Evolutionary conservation across 176 grass and related monocot species (phyloP).

Genomic region (Bonia amplexicaulis): DNA sequence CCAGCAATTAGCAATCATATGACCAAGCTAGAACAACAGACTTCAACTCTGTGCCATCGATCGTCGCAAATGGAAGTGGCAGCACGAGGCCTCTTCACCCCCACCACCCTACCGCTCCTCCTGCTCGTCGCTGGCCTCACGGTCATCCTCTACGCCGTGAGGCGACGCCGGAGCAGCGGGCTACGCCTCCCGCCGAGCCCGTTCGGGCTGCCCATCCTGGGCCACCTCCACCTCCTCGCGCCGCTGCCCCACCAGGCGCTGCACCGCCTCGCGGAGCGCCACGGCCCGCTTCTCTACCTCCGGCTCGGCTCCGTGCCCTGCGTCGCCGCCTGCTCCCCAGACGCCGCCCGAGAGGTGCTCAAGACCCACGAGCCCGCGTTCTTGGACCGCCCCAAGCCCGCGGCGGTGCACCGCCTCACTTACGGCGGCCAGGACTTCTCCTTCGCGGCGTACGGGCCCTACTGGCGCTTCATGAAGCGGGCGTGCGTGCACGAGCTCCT

Average conservation of each 20-base stretch:
- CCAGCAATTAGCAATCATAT: not conserved
- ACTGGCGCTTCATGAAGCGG: slow-evolving; percentile 80
- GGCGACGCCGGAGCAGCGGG: not conserved
- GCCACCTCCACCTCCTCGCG: slow-evolving; percentile 74
- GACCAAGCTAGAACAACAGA: not conserved
- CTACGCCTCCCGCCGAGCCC: slow-evolving; percentile 52
- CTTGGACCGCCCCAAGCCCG: slow-evolving; percentile 47
- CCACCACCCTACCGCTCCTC: slow-evolving; percentile 9
- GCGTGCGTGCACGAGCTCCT: slow-evolving; percentile 70
- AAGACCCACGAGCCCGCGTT: slow-evolving; percentile 51
- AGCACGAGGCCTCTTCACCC: not conserved
- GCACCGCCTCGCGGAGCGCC: slow-evolving; percentile 41
- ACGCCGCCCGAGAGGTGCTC: slow-evolving; percentile 46
- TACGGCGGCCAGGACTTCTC: slow-evolving; percentile 65
- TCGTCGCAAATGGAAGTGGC: slow-evolving; percentile 2
- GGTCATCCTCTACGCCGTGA: slow-evolving; percentile 12
- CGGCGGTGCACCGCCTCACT: slow-evolving; percentile 37
- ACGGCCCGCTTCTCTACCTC: slow-evolving; percentile 55
- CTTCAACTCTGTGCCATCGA: not conserved
- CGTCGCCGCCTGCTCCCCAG: slow-evolving; percentile 58
- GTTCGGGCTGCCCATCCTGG: slow-evolving; percentile 58
- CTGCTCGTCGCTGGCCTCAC: slow-evolving; percentile 25
- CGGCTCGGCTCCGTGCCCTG: slow-evolving; percentile 58
- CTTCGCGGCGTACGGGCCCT: slow-evolving; percentile 63
- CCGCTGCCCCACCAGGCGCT: slow-evolving; percentile 68